Evolutionary conservation across 2,329 filamentous ascomycete genomes (phyloP).

Genomic region (Grosmannia huntii): DNA sequence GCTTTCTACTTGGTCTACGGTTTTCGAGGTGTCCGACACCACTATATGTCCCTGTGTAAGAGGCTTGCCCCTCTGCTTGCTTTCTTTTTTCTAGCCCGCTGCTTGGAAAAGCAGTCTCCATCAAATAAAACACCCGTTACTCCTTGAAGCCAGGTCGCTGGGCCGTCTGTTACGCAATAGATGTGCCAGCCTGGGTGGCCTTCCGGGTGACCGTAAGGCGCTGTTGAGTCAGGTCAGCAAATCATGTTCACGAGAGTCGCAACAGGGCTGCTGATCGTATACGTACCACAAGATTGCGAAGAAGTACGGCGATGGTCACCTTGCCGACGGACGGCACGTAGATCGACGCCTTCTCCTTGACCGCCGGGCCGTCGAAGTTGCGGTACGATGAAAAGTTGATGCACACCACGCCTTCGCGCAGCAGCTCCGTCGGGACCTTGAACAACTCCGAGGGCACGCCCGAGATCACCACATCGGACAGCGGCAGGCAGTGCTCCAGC

Average conservation of each 20-base stretch:
- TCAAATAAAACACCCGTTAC: neutral
- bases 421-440: constrained; percentile 74
- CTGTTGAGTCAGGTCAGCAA: neutral
- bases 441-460: constrained; percentile 80
- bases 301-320: constrained; percentile 84
- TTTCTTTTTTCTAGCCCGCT: neutral
- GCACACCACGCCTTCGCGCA: constrained; percentile 89
- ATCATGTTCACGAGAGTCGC: neutral
- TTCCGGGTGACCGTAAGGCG: constrained; percentile 3
- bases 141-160: neutral
- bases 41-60: neutral
- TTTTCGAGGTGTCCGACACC: neutral
- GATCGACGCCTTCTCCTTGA: constrained; percentile 93
- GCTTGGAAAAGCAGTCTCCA: neutral
- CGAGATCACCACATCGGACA: constrained; percentile 89
- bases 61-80: neutral
- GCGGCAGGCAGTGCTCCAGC: constrained; percentile 66
- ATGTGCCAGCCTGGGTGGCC: neutral
- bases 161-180: neutral
- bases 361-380: constrained; percentile 73
- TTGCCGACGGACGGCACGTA: constrained; percentile 97
- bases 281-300: constrained; percentile 72
- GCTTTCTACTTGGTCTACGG: neutral
- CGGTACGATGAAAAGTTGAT: constrained; percentile 96
- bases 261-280: neutral